These are phyloP conservation scores for Fraxinus paxiana DNA, from an alignment of 305 asterid species.

Conservation along the genomic window DNA sequence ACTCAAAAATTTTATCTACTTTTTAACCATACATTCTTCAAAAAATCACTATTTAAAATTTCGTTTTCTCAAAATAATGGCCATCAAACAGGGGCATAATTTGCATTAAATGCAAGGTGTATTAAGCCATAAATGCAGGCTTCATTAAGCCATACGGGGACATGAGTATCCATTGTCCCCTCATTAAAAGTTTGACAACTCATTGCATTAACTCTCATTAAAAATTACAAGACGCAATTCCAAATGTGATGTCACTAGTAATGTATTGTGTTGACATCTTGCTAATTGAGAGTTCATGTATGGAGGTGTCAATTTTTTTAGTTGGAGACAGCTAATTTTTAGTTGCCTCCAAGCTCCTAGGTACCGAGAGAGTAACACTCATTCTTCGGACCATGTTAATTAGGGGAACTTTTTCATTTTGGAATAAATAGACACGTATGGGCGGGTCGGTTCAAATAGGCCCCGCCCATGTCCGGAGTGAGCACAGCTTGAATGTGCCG, in stretches of 20 bases:
- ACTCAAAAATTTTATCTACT: not conserved
- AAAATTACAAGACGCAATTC: not conserved
- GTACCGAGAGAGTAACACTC: not conserved
- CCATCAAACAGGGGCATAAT: not conserved
- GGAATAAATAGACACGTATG: not conserved
- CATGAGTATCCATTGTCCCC: not conserved
- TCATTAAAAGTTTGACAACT: not conserved
- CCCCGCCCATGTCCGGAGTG: not conserved
- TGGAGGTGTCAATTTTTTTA: not conserved
- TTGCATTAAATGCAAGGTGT: not conserved
- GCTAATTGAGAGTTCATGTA: not conserved
- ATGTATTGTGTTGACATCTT: not conserved
- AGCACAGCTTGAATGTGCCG: not conserved
- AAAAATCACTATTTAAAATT: not conserved
- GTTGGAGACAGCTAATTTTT: not conserved
- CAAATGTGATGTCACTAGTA: not conserved
- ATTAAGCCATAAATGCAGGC: not conserved
- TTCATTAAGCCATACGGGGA: not conserved
- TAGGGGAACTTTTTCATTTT: not conserved
- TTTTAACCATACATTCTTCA: not conserved
- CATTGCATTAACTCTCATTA: not conserved
- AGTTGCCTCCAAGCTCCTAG: not conserved
- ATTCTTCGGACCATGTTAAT: not conserved
- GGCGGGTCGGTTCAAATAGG: not conserved
- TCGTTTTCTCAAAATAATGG: not conserved